Evolutionary conservation across 2,329 filamentous ascomycete genomes (phyloP), one percentile per base, ranked within the genome.

Genomic region (Myrmaecium sp.): DNA sequence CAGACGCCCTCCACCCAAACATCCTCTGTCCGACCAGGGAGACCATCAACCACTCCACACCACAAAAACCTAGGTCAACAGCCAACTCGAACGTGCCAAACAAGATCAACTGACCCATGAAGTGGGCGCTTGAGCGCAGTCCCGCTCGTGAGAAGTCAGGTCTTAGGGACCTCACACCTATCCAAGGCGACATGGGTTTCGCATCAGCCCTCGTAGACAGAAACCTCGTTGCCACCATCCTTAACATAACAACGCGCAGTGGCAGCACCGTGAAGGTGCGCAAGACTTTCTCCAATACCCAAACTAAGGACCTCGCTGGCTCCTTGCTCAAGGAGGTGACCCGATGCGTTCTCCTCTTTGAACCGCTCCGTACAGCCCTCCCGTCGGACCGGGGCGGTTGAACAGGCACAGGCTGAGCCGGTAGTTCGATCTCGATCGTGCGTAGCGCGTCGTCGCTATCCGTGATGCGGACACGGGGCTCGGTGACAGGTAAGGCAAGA

Each of bases 1-100:
- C n/a, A n/a, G n/a, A n/a, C n/a, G n/a, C n/a, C 4, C 48, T 47
- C 49, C 49, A 52, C n/a, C 39, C 37, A 33, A 51, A 51, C 5
- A 36, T 24, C 8, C 25, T 37, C 27, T 42, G 39, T 13, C 49
- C 49, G 14, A 44, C 23, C 13, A 33, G 38, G 3, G 42, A 41
- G 5, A 49, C 38, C 2, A 35, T 36, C n/a, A 39, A 22, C 27
- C 45, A 51, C 25, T 51, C 44, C 23, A 36, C 28, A n/a, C 42
- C 39, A 47, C 47, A 52, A 5, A 52, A 26, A 7, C 33, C 30
- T 5, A 52, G 36, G 24, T 51, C 47, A 19, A 51, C 36, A n/a
- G 36, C 35, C 5, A 51, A 14, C 18, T 51, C 46, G 7, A 48
- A 21, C 10, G 32, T 38, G 28, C 41, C 40, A 34, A 43, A 51